Evolutionary conservation across 2,329 filamentous ascomycete species (phyloP), one percentile per base, ranked within the genome.

Genomic region (Neopestalotiopsis sp.): DNA sequence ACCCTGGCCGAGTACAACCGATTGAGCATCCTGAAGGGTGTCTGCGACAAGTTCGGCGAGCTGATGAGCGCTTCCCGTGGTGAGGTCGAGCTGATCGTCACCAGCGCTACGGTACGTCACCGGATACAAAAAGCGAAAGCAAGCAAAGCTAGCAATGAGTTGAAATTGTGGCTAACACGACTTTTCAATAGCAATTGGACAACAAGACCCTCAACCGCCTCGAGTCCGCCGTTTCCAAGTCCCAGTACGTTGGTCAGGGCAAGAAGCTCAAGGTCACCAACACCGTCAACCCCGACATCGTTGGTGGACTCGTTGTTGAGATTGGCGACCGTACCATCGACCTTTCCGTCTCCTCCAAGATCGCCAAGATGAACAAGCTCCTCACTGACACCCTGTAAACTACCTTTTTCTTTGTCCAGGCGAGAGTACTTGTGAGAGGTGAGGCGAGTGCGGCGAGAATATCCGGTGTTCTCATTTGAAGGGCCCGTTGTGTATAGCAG

Each of bases 281-380:
- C 85, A 92, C 94, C 88, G 93, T 98, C 83, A 96, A 97, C 90
- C 89, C 95, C 71, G 95, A 98, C 69, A 95, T 99, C 80, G 85
- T 97, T 74, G 96, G 96, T 75, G 96, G 96, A 72, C 91, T 99
- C 75, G 85, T 99, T 74, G 95, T 99, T 79, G 95, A 98, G 86
- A 92, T 98, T 76, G 95, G 95, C 79, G 95, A 98, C 89, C 93
- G 95, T 81, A 98, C 95, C 82, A 97, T 99, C 81, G 96, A 99
- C 85, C 92, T 98, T 76, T 96, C 92, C 84, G 95, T 99, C 79
- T 95, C 95, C 64, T 88, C 93, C 82, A 97, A 95, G 89, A 92
- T 99, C 84, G 89, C 93, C 82, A 97, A 94, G 91, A 94, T 99
- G 90, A 99, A 99, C 94, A 99, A 98, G 92, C 91, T 97, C 82